These are phyloP conservation scores for Carallia pectinifolia DNA, from an alignment of 345 rosid species.

Conservation along the genomic window DNA sequence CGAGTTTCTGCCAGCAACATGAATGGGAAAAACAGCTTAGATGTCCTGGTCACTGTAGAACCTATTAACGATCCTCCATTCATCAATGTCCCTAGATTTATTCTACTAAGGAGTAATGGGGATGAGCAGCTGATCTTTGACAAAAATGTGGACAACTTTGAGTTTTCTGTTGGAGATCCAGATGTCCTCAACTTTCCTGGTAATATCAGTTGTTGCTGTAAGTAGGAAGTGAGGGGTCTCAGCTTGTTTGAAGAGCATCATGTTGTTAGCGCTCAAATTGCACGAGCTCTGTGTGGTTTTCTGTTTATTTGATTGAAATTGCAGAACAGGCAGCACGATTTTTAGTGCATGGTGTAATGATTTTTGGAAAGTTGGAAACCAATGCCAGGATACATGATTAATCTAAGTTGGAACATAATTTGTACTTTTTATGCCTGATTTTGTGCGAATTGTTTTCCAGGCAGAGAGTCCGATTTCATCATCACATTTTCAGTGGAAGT, in stretches of 20 bases:
- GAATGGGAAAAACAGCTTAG: conserved; percentile 65
- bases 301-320: neutral
- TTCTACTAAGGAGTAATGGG: conserved; percentile 42
- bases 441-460: conserved; percentile 34
- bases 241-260: neutral
- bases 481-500: conserved; percentile 78
- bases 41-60: conserved; percentile 53
- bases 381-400: too few species aligned
- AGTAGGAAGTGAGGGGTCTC: neutral
- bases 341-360: too few species aligned
- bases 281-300: too few species aligned
- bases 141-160: conserved; percentile 48
- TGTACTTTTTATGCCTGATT: too few species aligned
- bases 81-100: conserved; percentile 52
- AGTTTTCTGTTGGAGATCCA: conserved; percentile 80
- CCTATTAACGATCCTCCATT: conserved; percentile 85
- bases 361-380: too few species aligned
- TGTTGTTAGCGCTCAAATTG: neutral
- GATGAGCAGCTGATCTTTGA: conserved; percentile 53
- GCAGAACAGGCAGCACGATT: neutral
- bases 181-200: conserved; percentile 74
- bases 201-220: conserved; percentile 19
- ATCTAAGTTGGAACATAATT: too few species aligned
- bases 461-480: conserved; percentile 49
- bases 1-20: conserved; percentile 62